Percentiles rank a stretch among this genome's conserved stretches.
Conservation (phyloP, 1,139 yeast genomes). For the Debaryomyces sp. region DNA sequence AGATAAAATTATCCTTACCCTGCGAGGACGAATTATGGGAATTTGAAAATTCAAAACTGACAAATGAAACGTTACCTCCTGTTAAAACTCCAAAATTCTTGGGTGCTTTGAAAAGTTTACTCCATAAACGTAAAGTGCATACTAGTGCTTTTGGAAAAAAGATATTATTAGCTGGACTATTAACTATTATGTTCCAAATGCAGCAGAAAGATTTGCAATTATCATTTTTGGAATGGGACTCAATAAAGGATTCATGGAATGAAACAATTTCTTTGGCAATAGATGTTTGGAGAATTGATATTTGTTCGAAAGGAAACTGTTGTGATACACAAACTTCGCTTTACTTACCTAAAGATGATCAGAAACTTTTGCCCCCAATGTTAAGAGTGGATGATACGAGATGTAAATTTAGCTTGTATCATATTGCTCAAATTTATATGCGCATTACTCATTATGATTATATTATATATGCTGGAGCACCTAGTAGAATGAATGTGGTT, state of each 20-base stretch:
- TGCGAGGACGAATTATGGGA: slow-evolving; percentile 38
- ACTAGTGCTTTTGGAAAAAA: slow-evolving; percentile 56
- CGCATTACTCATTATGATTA: slow-evolving; percentile 77
- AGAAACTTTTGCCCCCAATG: slow-evolving; percentile 23
- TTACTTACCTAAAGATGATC: slow-evolving; percentile 16
- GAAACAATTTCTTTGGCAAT: slow-evolving; percentile 64
- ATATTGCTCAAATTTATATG: slow-evolving; percentile 72
- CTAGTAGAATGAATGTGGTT: slow-evolving; percentile 76
- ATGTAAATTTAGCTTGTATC: slow-evolving; percentile 56
- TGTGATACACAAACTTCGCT: slow-evolving; percentile 28
- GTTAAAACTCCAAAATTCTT: slow-evolving; percentile 41
- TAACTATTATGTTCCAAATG: slow-evolving; percentile 71
- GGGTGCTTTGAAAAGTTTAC: slow-evolving; percentile 55
- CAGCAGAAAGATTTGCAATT: slow-evolving; percentile 68
- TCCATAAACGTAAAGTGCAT: slow-evolving; percentile 54
- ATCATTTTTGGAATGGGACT: slow-evolving; percentile 27
- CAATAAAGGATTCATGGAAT: slow-evolving; percentile 51
- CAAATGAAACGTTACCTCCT: slow-evolving; percentile 12
- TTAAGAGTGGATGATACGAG: slow-evolving; percentile 18
- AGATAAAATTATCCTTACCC: slow-evolving; percentile 32
- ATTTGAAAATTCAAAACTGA: slow-evolving; percentile 14
- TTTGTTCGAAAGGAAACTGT: slow-evolving; percentile 24
- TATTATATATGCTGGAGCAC: slow-evolving; percentile 80
- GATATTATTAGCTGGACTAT: slow-evolving; percentile 68
- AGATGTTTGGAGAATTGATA: slow-evolving; percentile 54